Evolutionary conservation across 2,329 filamentous ascomycete genomes (phyloP), one percentile per base, ranked within the genome.

Genomic region (Scedosporium dehoogii): DNA sequence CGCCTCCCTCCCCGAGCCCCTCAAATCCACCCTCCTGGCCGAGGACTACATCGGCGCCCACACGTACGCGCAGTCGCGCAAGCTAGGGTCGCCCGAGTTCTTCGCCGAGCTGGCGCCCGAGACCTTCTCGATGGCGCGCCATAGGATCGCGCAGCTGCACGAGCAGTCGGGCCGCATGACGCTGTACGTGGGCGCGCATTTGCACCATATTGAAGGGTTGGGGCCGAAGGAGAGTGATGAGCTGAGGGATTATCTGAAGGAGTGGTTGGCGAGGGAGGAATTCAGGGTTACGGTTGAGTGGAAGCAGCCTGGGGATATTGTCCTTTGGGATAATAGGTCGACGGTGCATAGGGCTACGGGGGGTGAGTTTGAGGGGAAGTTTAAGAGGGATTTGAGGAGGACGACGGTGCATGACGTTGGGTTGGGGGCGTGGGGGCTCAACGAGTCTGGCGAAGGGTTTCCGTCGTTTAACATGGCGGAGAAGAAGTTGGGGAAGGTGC

Each of bases 281-380:
- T 81, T 81, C 66, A 69, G 75, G 0, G 63, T 79, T 6, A 74
- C 71, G 5, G 73, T 84, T 3, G 69, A 73, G 48, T 86, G 82
- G 82, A 65, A 77, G 29, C 68, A 76, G 6, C 67, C 71, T 0
- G 76, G 80, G 0, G 83, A 85, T 67, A 57, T 85, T 62, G 69
- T 85, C 16, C 74, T 83, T 18, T 86, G 84, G 83, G 83, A 86
- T 66, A 86, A 86, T 68, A 79, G 80, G 0, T 78, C 75, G 58
- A 79, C 81, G 16, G 76, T 85, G 74, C 83, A 86, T 69, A 71
- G 81, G 5, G 80, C 81, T 0, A 76, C 74, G 1, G 72, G 73
- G 1, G 82, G 82, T 0, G 68, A 69, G 0, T 84, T 81, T 64
- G 75, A 76, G 64, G 78, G 79, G 0, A 78, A 75, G 67, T 79